These are phyloP conservation scores for Colletotrichum caudatum DNA, from an alignment of 2,329 filamentous ascomycete species.

Conservation along the genomic window DNA sequence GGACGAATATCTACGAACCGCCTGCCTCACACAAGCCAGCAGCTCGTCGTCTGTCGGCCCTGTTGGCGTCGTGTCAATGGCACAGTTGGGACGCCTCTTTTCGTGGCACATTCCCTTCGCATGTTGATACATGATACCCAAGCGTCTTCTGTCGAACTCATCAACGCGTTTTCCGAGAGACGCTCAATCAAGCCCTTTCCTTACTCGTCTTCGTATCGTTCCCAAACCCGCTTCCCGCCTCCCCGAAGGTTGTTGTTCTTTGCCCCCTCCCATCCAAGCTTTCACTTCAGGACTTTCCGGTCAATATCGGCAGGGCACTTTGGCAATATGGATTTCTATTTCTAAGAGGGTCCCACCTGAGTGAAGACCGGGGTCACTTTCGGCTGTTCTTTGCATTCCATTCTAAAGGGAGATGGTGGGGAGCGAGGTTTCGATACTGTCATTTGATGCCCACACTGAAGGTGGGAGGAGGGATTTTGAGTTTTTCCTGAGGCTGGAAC, in stretches of 20 bases:
- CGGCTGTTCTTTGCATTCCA: slow-evolving; percentile 34
- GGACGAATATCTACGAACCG: slow-evolving; percentile 35
- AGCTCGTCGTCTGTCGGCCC: neutral
- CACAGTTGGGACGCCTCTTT: too few species aligned
- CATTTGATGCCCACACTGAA: slow-evolving; percentile 34
- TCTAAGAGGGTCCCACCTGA: slow-evolving; percentile 23
- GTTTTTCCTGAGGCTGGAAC: slow-evolving; percentile 41
- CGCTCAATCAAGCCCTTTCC: neutral
- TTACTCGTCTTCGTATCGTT: neutral
- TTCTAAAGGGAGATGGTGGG: slow-evolving; percentile 12
- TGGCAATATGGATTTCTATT: slow-evolving; percentile 27
- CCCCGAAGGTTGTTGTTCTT: slow-evolving; percentile 2
- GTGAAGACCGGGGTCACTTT: slow-evolving; percentile 32
- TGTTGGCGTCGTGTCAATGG: neutral
- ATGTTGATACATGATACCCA: neutral
- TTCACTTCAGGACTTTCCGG: slow-evolving; percentile 14
- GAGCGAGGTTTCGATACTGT: slow-evolving; percentile 17
- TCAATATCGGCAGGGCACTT: slow-evolving; percentile 29
- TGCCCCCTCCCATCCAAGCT: slow-evolving; percentile 11
- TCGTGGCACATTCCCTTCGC: neutral
- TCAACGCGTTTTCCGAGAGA: neutral
- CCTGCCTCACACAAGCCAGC: neutral
- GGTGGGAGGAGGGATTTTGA: slow-evolving; percentile 37
- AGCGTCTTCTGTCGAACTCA: neutral
- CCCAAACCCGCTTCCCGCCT: neutral